Evolutionary conservation across 495 filamentous ascomycete genomes (phyloP).

Genomic region (Aspergillus baeticus): DNA sequence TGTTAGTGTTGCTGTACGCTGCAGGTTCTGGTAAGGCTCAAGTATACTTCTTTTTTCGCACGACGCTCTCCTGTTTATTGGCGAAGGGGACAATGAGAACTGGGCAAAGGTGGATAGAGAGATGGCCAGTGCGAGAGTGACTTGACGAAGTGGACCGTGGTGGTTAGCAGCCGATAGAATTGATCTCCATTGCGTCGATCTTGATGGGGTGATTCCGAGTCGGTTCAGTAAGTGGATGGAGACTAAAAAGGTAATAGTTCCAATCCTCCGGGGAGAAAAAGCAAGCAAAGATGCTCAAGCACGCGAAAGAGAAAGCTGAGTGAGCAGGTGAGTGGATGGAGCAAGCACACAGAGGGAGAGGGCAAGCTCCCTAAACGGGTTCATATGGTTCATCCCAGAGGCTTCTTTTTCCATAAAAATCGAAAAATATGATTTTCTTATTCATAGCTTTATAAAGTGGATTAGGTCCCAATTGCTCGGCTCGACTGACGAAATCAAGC

Average conservation of each 20-base stretch:
- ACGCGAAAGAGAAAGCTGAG: background rate
- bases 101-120: conserved; percentile 23
- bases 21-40: conserved; percentile 30
- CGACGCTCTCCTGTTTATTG: background rate
- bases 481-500: conserved; percentile 6
- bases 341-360: background rate
- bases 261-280: conserved; percentile 21
- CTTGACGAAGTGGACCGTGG: too few relatives aligned
- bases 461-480: background rate
- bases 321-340: background rate
- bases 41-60: conserved; percentile 18
- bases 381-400: too few relatives aligned
- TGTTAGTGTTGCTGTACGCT: conserved; percentile 17
- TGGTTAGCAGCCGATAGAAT: conserved; percentile 43
- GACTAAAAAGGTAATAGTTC: conserved; percentile 18
- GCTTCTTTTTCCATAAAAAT: too few relatives aligned
- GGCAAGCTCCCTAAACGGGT: background rate
- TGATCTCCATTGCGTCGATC: conserved; percentile 45
- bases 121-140: conserved; percentile 40
- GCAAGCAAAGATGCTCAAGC: background rate
- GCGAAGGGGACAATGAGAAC: conserved; percentile 9
- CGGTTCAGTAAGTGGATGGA: conserved; percentile 10
- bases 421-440: too few relatives aligned
- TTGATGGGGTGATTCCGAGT: conserved; percentile 13
- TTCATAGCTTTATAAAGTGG: background rate